phyloP scores from a whole-genome alignment of 2,329 filamentous ascomycete species.

The Aspergillus awamori region DNA sequence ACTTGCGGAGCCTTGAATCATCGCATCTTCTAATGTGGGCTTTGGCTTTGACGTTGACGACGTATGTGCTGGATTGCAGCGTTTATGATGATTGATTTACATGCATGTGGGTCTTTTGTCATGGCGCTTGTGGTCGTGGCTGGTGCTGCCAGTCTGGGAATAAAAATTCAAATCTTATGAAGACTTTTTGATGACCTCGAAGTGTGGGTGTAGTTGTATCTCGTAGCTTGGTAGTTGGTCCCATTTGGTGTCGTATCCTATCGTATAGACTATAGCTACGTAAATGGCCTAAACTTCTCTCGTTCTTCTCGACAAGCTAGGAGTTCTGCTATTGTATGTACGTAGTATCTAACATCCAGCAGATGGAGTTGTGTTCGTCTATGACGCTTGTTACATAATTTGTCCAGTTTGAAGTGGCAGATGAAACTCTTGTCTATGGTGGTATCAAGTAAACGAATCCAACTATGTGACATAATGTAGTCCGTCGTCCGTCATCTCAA shows the following conservation, averaged over 20 bases:
- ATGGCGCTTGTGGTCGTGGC: slow-evolving; percentile 4
- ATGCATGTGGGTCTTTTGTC: not conserved
- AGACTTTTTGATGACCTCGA: not conserved
- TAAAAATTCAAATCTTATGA: slow-evolving; percentile 1
- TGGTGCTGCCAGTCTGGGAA: slow-evolving; percentile 13
- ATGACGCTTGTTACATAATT: no score
- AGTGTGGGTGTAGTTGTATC: not conserved
- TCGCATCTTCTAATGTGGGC: not conserved
- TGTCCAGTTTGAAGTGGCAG: not conserved
- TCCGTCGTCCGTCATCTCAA: not conserved
- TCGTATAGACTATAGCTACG: no score
- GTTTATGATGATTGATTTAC: not conserved
- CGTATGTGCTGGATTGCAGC: not conserved
- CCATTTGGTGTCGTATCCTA: no score
- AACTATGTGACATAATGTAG: not conserved
- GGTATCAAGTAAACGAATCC: not conserved
- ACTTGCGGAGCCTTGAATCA: slow-evolving; percentile 3
- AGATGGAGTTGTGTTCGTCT: no score
- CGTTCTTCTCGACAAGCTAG: no score
- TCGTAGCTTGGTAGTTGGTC: not conserved
- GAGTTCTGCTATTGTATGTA: no score
- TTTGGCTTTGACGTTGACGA: not conserved
- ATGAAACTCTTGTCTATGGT: not conserved
- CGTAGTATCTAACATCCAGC: no score
- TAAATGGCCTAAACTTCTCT: no score